Percentiles rank a stretch among this genome's conserved stretches.
phyloP scores from a whole-genome alignment of 495 filamentous ascomycete species.

The Talaromyces proteolyticus region DNA sequence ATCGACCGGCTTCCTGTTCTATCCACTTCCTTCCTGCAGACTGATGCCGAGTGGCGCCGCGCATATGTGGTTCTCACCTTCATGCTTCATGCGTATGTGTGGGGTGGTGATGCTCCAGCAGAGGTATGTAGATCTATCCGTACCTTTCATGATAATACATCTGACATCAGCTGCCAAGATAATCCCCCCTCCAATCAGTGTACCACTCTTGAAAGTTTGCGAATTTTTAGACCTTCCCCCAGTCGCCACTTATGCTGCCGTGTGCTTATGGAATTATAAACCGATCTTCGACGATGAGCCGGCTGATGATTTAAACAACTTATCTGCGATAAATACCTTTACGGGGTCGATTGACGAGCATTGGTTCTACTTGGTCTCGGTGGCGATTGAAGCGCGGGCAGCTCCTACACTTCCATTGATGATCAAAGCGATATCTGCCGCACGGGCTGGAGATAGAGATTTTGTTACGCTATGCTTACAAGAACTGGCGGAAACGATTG shows the following conservation, averaged over 20 bases:
- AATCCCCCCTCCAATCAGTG: constrained; percentile 77
- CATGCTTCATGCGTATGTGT: constrained; percentile 89
- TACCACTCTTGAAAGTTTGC: constrained; percentile 75
- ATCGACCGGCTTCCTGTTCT: constrained; percentile 77
- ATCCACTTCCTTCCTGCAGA: constrained; percentile 69
- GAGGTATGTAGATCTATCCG: constrained; percentile 44
- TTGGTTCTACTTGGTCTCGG: constrained; percentile 95
- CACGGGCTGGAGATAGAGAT: constrained; percentile 58
- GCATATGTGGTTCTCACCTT: constrained; percentile 86
- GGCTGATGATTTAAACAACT: constrained; percentile 75
- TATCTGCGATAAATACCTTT: constrained; percentile 80
- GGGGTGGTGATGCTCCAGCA: constrained; percentile 79
- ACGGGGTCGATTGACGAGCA: constrained; percentile 96
- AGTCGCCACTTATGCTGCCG: constrained; percentile 89
- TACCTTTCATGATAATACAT: too few species aligned
- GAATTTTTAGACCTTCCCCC: constrained; percentile 79
- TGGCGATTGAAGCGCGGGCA: constrained; percentile 91
- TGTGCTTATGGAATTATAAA: constrained; percentile 95
- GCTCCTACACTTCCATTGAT: constrained; percentile 85
- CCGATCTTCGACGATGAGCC: constrained; percentile 76
- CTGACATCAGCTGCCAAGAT: too few species aligned
- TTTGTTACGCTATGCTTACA: constrained; percentile 71
- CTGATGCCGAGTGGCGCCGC: constrained; percentile 84
- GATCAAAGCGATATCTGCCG: constrained; percentile 80
- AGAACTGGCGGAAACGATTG: constrained; percentile 76